Evolutionary conservation across 192 early-diverging fungal species (phyloP).

Genomic region (Obelidium mucronatum): DNA sequence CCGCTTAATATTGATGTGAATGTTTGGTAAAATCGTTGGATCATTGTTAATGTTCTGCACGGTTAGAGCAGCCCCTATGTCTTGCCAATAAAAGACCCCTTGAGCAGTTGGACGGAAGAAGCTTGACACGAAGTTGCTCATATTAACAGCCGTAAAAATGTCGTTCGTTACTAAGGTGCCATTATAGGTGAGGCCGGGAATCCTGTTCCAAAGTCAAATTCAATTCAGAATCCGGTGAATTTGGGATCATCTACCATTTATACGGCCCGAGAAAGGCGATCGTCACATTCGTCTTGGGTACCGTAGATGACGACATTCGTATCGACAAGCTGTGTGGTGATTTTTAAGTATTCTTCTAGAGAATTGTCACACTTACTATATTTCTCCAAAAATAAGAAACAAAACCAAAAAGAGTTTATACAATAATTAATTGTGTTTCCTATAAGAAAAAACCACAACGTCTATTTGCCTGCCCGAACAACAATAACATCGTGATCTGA

Average conservation of each 20-base stretch:
- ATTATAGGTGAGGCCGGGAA: not conserved
- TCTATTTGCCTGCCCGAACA: conserved; percentile 22
- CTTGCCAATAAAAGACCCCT: not conserved
- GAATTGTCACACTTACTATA: too few relatives aligned
- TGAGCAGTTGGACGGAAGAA: not conserved
- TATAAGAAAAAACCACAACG: not conserved
- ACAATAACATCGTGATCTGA: conserved; percentile 83
- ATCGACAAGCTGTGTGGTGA: too few relatives aligned
- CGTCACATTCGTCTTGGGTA: not conserved
- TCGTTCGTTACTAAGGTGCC: not conserved
- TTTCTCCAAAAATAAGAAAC: too few relatives aligned
- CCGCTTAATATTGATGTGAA: conserved; percentile 8
- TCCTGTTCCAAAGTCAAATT: not conserved
- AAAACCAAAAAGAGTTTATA: too few relatives aligned
- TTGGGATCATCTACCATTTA: not conserved
- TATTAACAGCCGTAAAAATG: not conserved
- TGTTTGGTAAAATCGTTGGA: not conserved
- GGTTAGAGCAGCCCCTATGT: not conserved
- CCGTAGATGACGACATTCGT: too few relatives aligned
- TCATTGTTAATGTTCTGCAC: not conserved
- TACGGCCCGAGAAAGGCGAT: not conserved
- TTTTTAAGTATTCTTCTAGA: too few relatives aligned
- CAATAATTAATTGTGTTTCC: too few relatives aligned
- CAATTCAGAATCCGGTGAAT: not conserved
- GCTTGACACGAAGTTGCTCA: not conserved